These are phyloP conservation scores for Neurospora sp. DNA, from an alignment of 495 filamentous ascomycete species.

Conservation along the genomic window DNA sequence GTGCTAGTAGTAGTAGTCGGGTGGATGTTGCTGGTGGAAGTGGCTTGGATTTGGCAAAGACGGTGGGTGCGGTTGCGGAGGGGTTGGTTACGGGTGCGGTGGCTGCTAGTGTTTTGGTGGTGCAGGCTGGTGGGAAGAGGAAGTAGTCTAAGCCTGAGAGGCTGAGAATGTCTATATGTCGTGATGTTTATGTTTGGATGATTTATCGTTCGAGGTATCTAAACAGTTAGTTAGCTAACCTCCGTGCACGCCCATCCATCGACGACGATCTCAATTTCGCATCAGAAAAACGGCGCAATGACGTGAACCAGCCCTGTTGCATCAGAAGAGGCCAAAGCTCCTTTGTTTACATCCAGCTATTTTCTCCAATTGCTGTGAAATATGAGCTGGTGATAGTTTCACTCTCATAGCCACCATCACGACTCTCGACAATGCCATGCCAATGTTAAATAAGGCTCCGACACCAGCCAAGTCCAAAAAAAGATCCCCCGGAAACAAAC, in stretches of 20 bases:
- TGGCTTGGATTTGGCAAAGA: conserved; percentile 40
- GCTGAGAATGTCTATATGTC: too few relatives aligned
- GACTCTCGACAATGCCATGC: too few relatives aligned
- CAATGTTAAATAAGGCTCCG: too few relatives aligned
- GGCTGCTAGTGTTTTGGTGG: conserved; percentile 65
- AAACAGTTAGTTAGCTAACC: too few relatives aligned
- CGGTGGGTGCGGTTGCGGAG: conserved; percentile 61
- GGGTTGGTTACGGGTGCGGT: conserved; percentile 49
- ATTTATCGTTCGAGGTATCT: too few relatives aligned
- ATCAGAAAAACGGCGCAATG: neutral
- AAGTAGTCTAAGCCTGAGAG: neutral
- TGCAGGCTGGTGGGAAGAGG: conserved; percentile 50
- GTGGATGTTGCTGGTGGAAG: neutral
- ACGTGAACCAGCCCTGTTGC: neutral
- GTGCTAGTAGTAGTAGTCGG: neutral
- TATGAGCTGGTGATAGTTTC: neutral
- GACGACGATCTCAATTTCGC: neutral
- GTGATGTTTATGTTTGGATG: too few relatives aligned
- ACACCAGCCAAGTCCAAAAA: too few relatives aligned
- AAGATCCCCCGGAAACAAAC: neutral
- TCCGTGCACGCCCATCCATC: neutral
- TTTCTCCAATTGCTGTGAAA: neutral
- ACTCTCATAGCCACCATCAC: too few relatives aligned
- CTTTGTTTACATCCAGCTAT: neutral
- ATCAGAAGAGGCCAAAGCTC: neutral